These are phyloP conservation scores for Oleoguttula mirabilis DNA, from an alignment of 495 filamentous ascomycete genomes.

Conservation along the genomic window DNA sequence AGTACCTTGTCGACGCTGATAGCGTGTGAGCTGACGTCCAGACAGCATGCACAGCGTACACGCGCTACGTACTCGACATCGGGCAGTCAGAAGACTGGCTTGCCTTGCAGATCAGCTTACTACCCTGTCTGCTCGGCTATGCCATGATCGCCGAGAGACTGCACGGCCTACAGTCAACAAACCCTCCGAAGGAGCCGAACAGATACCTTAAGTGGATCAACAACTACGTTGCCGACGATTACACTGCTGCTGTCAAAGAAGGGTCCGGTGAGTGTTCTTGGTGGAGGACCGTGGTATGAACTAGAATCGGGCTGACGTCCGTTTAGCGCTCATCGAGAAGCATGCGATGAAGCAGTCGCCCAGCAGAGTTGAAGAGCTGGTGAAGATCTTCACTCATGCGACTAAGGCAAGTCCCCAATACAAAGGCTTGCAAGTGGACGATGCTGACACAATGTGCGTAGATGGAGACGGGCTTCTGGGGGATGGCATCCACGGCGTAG, in stretches of 20 bases:
- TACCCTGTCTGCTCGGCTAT: slow-evolving; percentile 81
- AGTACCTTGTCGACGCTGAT: too few relatives aligned
- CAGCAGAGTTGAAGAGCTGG: slow-evolving; percentile 64
- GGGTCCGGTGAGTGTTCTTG: slow-evolving; percentile 49
- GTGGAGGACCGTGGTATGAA: not conserved
- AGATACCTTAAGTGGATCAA: slow-evolving; percentile 84
- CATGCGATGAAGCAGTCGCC: slow-evolving; percentile 59
- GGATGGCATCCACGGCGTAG: slow-evolving; percentile 45
- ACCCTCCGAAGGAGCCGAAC: slow-evolving; percentile 47
- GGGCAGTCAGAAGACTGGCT: slow-evolving; percentile 79
- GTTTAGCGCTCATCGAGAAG: slow-evolving; percentile 55
- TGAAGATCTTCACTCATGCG: slow-evolving; percentile 70
- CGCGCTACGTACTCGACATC: slow-evolving; percentile 72
- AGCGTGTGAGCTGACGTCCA: too few relatives aligned
- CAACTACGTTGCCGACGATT: slow-evolving; percentile 73
- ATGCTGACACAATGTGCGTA: slow-evolving; percentile 25
- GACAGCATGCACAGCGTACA: slow-evolving; percentile 62
- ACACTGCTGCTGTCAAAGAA: slow-evolving; percentile 51
- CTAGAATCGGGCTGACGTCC: too few relatives aligned
- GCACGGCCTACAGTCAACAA: slow-evolving; percentile 33
- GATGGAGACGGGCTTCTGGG: slow-evolving; percentile 84
- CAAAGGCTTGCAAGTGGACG: not conserved
- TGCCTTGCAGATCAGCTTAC: slow-evolving; percentile 67
- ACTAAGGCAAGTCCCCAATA: slow-evolving; percentile 46
- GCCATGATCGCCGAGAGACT: slow-evolving; percentile 60